A percentile compares a stretch with the other conserved stretches of the same genome.
phyloP scores from a whole-genome alignment of 2,329 filamentous ascomycete genomes.

The Lachnum nothofagi region DNA sequence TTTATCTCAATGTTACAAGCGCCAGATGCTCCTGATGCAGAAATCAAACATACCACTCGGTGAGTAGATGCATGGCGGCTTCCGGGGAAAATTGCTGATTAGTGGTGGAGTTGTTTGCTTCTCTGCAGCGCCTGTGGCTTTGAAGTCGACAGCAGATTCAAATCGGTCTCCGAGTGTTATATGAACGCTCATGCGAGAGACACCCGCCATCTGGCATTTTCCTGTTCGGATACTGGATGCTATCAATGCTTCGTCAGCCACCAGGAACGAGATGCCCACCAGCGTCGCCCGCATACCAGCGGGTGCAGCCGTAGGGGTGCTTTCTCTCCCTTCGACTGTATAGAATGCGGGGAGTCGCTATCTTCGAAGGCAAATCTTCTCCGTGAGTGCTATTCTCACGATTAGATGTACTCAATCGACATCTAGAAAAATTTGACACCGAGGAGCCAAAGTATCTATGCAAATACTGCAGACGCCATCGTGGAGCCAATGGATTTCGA shows the following conservation, averaged over 20 bases:
- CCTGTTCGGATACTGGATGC: slow-evolving; percentile 2
- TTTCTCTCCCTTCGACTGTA: slow-evolving; percentile 7
- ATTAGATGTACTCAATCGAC: slow-evolving; percentile 27
- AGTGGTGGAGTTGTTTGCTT: too few species aligned
- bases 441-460: slow-evolving; percentile 28
- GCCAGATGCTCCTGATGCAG: too few species aligned
- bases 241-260: slow-evolving; percentile 3
- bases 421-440: slow-evolving; percentile 23
- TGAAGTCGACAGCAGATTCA: too few species aligned
- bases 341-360: slow-evolving; percentile 9
- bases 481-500: slow-evolving; percentile 33
- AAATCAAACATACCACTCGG: too few species aligned
- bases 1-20: too few species aligned
- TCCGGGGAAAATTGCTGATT: too few species aligned
- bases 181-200: background rate
- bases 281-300: slow-evolving; percentile 1
- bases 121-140: too few species aligned
- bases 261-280: slow-evolving; percentile 10
- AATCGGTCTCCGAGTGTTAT: too few species aligned
- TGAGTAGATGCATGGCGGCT: too few species aligned
- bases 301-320: slow-evolving; percentile 6
- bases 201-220: background rate
- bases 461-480: slow-evolving; percentile 31
- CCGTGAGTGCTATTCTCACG: slow-evolving; percentile 25
- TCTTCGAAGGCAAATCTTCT: slow-evolving; percentile 10